These are phyloP conservation scores for Phanerochaete carnosa DNA, from an alignment of 768 basidiomycete genomes.

Conservation along the genomic window DNA sequence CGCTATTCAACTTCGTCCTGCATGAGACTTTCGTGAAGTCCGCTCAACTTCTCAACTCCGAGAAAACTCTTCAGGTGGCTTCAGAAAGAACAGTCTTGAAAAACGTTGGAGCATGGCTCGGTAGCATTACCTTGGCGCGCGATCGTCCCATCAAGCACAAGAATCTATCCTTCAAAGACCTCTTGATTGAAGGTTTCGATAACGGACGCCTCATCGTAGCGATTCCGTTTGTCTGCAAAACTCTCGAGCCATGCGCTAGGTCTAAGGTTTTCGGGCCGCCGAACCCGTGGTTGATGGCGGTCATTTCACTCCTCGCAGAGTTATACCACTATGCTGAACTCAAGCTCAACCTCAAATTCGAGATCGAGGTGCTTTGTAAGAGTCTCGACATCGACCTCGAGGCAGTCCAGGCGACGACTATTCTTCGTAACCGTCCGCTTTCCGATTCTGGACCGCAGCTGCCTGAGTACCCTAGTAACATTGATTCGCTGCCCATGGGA, in stretches of 20 bases:
- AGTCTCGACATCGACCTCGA: constrained; percentile 85
- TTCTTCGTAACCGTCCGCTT: constrained; percentile 75
- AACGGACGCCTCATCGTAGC: constrained; percentile 87
- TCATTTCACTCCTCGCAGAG: constrained; percentile 87
- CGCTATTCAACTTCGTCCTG: constrained; percentile 73
- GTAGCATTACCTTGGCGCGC: constrained; percentile 87
- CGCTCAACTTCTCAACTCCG: constrained; percentile 82
- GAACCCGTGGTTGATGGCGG: constrained; percentile 98
- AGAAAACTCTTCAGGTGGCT: constrained; percentile 81
- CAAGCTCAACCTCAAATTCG: constrained; percentile 96
- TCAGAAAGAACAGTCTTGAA: constrained; percentile 86
- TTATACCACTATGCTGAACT: constrained; percentile 97
- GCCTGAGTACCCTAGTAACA: constrained; percentile 78
- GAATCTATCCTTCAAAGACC: constrained; percentile 94
- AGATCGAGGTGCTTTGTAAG: constrained; percentile 97
- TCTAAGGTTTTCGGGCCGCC: constrained; percentile 94
- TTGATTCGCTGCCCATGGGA: constrained; percentile 75
- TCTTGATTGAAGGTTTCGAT: constrained; percentile 95
- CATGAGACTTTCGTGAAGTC: constrained; percentile 94
- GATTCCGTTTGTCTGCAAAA: constrained; percentile 98
- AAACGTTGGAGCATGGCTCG: constrained; percentile 95
- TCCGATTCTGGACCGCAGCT: constrained; percentile 60
- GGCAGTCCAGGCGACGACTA: constrained; percentile 75
- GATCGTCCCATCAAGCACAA: constrained; percentile 91
- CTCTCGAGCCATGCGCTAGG: constrained; percentile 83